Evolutionary conservation across 768 basidiomycete genomes (phyloP), one percentile per base, ranked within the genome.

Genomic region (Podaxis sp.): DNA sequence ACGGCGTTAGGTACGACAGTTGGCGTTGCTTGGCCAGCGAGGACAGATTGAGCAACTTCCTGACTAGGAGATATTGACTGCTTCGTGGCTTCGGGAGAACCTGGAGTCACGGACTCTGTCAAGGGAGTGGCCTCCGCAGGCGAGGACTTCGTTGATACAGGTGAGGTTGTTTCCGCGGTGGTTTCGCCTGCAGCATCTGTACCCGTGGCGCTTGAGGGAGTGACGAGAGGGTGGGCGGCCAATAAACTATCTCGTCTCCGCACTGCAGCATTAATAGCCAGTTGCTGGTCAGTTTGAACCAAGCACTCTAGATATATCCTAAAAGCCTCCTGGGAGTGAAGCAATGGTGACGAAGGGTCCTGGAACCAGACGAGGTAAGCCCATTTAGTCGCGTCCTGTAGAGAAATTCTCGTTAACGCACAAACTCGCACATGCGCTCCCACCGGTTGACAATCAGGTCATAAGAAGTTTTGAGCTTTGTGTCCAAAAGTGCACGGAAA

Each of bases 341-440:
- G 72, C 25, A 93, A 75, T 2, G 90, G 89, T 1, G 88, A 90
- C 10, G 78, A 58, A 11, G 86, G 80, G 66, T 89, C 84, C 91
- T 93, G 65, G 0, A 63, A 23, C 61, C 38, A 28, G 27, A 47
- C 54, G 50, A 57, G 46, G 55, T 70, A 55, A 56, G 62, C 50
- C 51, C 54, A 53, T 61, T 32, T 18, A 38, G 23, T 52, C 44
- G 35, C 28, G 25, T 32, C 32, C 32, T 32, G 32, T 2, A 50
- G 23, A 52, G 28, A 32, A 36, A 38, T 44, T 7, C 50, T 10
- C 13, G 10, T 38, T 55, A 38, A 84, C 90, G 66, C 74, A 93
- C 92, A 69, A 88, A 91, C 81, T 93, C 89, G 67, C 83, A 83
- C 81, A 88, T 85, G 65, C 86, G 80, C 69, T 94, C 91, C 91